A percentile compares a stretch with the other conserved stretches of the same genome.
Conservation (phyloP, 176 grass and related monocot genomes). For the Musa beccarii region DNA sequence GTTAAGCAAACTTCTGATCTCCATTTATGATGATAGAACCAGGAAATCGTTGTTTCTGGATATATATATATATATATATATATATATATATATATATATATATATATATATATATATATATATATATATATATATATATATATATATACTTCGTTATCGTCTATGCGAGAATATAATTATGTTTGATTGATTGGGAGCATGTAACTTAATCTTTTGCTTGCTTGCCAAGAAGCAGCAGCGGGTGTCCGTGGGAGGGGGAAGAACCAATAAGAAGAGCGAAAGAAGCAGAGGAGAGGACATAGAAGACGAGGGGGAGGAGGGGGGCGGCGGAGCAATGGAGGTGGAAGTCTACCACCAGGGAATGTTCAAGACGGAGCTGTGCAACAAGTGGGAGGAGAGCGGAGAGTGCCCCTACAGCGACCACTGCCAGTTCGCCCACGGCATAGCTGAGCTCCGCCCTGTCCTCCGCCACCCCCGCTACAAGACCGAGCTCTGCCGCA, state of each 20-base stretch:
- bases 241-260: constrained; percentile 24
- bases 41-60: too few relatives aligned
- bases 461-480: constrained; percentile 95
- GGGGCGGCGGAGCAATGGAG: constrained; percentile 22
- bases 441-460: constrained; percentile 86
- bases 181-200: too few relatives aligned
- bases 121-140: too few relatives aligned
- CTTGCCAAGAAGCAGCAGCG: constrained; percentile 37
- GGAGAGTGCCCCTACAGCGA: constrained; percentile 72
- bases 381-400: constrained; percentile 99
- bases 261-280: constrained; percentile 27
- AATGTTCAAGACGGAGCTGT: constrained; percentile 97
- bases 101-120: too few relatives aligned
- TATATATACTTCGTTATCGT: too few relatives aligned
- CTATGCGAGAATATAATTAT: too few relatives aligned
- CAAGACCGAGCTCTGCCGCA: constrained; percentile 95
- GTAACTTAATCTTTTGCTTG: background rate
- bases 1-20: too few relatives aligned
- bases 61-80: too few relatives aligned
- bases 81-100: too few relatives aligned
- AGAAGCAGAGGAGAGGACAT: background rate
- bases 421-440: constrained; percentile 98
- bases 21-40: too few relatives aligned
- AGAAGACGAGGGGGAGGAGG: too few relatives aligned
- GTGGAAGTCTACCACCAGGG: constrained; percentile 96